Conservation (phyloP, 176 grass and related monocot species). For the Triticum timopheevii region DNA sequence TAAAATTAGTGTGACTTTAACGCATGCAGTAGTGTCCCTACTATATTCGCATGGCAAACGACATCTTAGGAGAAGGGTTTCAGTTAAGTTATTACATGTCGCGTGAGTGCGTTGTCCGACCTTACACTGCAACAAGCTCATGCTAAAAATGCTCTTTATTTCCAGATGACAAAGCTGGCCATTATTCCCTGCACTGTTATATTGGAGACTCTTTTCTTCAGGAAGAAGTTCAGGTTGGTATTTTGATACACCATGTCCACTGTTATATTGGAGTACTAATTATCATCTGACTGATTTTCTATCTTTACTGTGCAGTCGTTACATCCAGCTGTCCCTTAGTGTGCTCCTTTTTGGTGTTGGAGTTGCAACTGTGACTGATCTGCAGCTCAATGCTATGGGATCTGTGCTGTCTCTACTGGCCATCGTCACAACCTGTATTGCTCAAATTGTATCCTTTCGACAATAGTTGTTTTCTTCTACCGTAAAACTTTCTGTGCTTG, state of each 20-base stretch:
- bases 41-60: background rate
- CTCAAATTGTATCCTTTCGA: slow-evolving; percentile 99
- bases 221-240: slow-evolving; percentile 91
- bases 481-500: background rate
- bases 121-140: slow-evolving; percentile 25
- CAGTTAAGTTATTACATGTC: slow-evolving; percentile 23
- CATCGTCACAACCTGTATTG: slow-evolving; percentile 91
- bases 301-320: slow-evolving; percentile 59
- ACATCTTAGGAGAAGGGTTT: slow-evolving; percentile 30
- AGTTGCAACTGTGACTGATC: slow-evolving; percentile 97
- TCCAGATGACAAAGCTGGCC: slow-evolving; percentile 98
- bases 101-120: background rate
- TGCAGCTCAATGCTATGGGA: slow-evolving; percentile 89
- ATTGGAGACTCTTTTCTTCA: slow-evolving; percentile 95
- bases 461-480: slow-evolving; percentile 11
- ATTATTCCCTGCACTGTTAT: slow-evolving; percentile 98
- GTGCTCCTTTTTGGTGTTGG: slow-evolving; percentile 96
- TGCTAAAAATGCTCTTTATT: slow-evolving; percentile 43
- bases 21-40: background rate
- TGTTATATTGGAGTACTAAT: background rate
- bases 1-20: background rate
- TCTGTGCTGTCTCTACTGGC: slow-evolving; percentile 87
- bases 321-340: slow-evolving; percentile 80
- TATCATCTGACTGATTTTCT: slow-evolving; percentile 20
- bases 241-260: slow-evolving; percentile 6